Evolutionary conservation across 1,284 basidiomycete species (phyloP).

Genomic region (Boletus sp.): DNA sequence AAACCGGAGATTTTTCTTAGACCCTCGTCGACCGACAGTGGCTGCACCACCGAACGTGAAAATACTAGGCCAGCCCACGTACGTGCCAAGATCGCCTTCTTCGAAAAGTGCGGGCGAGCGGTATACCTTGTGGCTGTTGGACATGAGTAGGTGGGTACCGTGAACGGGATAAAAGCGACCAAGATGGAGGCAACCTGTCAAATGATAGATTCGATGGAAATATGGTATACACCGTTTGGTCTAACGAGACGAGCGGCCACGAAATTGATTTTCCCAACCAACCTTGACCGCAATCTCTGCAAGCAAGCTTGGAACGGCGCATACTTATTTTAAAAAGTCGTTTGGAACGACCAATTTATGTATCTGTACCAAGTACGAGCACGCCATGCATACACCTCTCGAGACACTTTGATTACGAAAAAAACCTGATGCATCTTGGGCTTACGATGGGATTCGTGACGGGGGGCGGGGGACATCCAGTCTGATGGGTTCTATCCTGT

Average conservation of each 20-base stretch:
- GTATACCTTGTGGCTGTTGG: constrained; percentile 20
- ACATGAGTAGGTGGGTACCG: constrained; percentile 30
- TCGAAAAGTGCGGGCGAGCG: constrained; percentile 21
- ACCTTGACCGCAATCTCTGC: constrained; percentile 8
- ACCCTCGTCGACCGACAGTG: constrained; percentile 33
- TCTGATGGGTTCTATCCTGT: too few relatives aligned
- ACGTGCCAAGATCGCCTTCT: constrained; percentile 28
- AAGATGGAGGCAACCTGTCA: constrained; percentile 40
- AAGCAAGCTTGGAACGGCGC: constrained; percentile 11
- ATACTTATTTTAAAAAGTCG: constrained; percentile 1
- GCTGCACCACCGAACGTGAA: constrained; percentile 39
- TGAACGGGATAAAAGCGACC: constrained; percentile 25
- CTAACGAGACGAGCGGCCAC: not conserved
- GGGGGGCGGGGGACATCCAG: too few relatives aligned
- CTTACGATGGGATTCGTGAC: too few relatives aligned
- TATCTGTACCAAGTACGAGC: not conserved
- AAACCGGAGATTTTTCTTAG: constrained; percentile 40
- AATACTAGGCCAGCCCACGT: constrained; percentile 31
- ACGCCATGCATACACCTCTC: not conserved
- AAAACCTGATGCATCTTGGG: too few relatives aligned
- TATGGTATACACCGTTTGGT: not conserved
- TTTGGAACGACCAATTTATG: constrained; percentile 5
- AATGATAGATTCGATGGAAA: constrained; percentile 37
- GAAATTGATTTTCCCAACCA: too few relatives aligned
- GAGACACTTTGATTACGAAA: too few relatives aligned